Base-by-base conservation (phyloP, 2,329 filamentous ascomycete species). In the Thielaviopsis ethacetica region DNA sequence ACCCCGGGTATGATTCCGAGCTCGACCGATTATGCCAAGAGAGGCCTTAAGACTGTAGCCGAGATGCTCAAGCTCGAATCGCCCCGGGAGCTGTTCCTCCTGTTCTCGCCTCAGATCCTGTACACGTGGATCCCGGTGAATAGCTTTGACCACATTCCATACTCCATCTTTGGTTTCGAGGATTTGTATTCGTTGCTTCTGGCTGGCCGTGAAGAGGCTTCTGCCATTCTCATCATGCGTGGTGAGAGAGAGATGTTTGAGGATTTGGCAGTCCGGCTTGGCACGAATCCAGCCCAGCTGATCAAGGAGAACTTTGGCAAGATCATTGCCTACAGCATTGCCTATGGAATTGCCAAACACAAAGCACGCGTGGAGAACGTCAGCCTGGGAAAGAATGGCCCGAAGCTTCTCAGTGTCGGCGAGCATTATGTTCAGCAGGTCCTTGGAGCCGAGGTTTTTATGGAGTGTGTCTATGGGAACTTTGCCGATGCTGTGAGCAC, bases 81-180 rank as follows among this genome's bases (percentile, higher is more conserved):
- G 52, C 76, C 89, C 0, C 81, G 77, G 64, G 79, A 84, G 38
- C 73, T 99, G 0, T 96, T 98, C 67, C 75, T 75, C 5, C 74
- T 97, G 0, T 98, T 97, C 67, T 84, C 88, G 6, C 83, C 91
- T 1, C 93, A 98, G 66, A 76, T 98, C 6, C 74, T 97, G 2
- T 95, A 88, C 67, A 95, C 90, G 0, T 98, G 91, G 91, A 79
- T 94, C 3, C 82, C 88, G 62, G 72, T 72, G 0, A 79, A 85
- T 61, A 71, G 73, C 1, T 73, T 95, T 7, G 74, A 79, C n/a
- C 76, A 81, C 3, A 86, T 98, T 54, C 91, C 93, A 0, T 95
- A 81, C 66, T 74, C 77, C n/a, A 86, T 93, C 1, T 98, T 98
- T 68, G 85, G 84, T 1, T 98, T 94, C 66, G 61, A 71, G 1